phyloP scores from a whole-genome alignment of 1,284 basidiomycete genomes.

The Melampsora allii-populina region DNA sequence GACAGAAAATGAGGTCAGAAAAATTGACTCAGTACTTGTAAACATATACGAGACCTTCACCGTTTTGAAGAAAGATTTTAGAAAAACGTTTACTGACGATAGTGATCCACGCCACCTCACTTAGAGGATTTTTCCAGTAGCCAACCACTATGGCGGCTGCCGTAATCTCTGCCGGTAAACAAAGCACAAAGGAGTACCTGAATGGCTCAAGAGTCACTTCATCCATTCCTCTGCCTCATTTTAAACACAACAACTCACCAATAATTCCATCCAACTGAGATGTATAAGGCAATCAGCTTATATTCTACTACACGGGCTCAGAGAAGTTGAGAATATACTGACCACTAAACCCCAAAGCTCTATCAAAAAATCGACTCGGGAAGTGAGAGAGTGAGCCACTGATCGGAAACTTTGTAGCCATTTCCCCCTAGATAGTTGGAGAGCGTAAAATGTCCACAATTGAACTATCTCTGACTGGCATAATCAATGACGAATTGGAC shows the following conservation, averaged over 20 bases:
- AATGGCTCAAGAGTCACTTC: not conserved
- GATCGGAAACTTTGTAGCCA: constrained; percentile 28
- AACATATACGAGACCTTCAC: not conserved
- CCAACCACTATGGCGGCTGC: constrained; percentile 43
- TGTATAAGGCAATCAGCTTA: not conserved
- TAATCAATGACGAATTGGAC: not conserved
- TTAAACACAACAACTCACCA: constrained; percentile 9
- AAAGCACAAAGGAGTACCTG: constrained; percentile 58
- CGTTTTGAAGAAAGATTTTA: not conserved
- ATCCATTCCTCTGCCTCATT: not conserved
- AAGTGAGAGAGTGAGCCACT: constrained; percentile 27
- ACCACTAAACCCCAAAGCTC: constrained; percentile 37
- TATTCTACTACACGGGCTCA: not conserved
- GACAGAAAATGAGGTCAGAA: not conserved
- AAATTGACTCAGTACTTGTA: not conserved
- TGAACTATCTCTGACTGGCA: not conserved
- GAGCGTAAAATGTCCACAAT: not conserved
- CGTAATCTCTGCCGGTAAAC: constrained; percentile 47
- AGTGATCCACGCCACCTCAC: constrained; percentile 45
- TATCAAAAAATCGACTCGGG: constrained; percentile 29
- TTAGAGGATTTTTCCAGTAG: constrained; percentile 47
- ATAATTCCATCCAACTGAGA: constrained; percentile 35
- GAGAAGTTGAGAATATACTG: not conserved
- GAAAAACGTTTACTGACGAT: constrained; percentile 40
- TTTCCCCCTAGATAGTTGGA: constrained; percentile 26